Percentiles rank a stretch among this genome's conserved stretches.
These are phyloP conservation scores for Coemansia sp. DNA, from an alignment of 192 early-diverging fungal species.

Conservation along the genomic window DNA sequence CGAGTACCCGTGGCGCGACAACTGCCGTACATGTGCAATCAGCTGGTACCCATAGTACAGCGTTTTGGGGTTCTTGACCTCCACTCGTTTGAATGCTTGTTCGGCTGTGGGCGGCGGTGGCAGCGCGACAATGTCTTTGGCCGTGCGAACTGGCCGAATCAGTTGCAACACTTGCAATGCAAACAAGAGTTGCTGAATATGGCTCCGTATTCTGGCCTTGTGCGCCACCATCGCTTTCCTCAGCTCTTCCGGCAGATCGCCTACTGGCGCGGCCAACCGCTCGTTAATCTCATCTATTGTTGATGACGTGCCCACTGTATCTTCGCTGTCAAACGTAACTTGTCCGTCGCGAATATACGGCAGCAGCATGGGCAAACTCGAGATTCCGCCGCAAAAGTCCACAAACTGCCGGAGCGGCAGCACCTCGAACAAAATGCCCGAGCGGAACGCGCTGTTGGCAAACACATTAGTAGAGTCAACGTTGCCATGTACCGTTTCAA, in stretches of 20 bases:
- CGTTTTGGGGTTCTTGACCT: not conserved
- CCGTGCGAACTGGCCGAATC: constrained; percentile 23
- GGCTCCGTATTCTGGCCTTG: constrained; percentile 4
- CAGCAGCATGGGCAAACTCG: constrained; percentile 6
- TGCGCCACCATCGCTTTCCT: not conserved
- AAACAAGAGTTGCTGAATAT: constrained; percentile 17
- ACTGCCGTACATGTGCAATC: constrained; percentile 24
- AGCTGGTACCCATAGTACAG: constrained; percentile 36
- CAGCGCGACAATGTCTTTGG: constrained; percentile 13
- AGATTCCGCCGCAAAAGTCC: constrained; percentile 19
- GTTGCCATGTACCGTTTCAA: constrained; percentile 8
- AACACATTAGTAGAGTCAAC: constrained; percentile 23
- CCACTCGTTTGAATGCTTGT: constrained; percentile 14
- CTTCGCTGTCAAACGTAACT: not conserved
- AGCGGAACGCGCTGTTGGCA: constrained; percentile 22
- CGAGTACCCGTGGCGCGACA: constrained; percentile 22
- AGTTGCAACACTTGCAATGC: constrained; percentile 32
- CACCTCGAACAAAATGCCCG: constrained; percentile 17
- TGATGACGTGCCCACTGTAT: not conserved
- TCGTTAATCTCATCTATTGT: constrained; percentile 22
- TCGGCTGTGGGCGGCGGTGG: constrained; percentile 23
- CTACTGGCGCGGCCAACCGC: constrained; percentile 31
- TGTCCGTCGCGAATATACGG: constrained; percentile 34
- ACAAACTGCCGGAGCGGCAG: constrained; percentile 34
- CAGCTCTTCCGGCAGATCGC: constrained; percentile 21